Evolutionary conservation across 2,329 filamentous ascomycete species (phyloP).

Genomic region (Phialophora chinensis): DNA sequence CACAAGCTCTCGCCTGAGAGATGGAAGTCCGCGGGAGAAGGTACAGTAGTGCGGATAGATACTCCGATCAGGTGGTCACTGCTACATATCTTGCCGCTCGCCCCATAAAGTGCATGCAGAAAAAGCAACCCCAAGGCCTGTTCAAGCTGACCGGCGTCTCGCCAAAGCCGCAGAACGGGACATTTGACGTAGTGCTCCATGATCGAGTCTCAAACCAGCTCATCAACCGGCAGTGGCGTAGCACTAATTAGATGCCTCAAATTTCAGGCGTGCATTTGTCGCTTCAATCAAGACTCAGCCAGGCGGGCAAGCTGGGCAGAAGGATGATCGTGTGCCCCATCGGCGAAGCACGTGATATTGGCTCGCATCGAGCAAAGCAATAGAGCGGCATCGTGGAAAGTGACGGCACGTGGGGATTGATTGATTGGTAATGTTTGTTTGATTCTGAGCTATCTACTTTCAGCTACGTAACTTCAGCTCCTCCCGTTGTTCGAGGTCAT

Average conservation of each 20-base stretch:
- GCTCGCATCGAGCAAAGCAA: neutral
- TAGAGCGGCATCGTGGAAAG: neutral
- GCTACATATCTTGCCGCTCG: neutral
- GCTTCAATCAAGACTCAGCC: neutral
- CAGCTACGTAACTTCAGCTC: slow-evolving; percentile 21
- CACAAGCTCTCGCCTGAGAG: neutral
- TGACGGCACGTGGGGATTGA: neutral
- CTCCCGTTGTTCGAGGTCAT: neutral
- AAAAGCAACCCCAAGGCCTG: slow-evolving; percentile 3
- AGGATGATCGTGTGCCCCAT: slow-evolving; percentile 1
- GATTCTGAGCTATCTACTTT: slow-evolving; percentile 22
- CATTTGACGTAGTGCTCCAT: slow-evolving; percentile 8
- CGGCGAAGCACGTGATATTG: slow-evolving; percentile 4
- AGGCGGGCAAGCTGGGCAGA: neutral
- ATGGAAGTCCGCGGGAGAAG: neutral
- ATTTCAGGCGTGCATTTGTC: slow-evolving; percentile 1
- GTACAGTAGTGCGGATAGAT: neutral
- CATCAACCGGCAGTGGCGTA: slow-evolving; percentile 10
- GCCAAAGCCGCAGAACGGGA: slow-evolving; percentile 5
- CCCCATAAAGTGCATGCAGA: slow-evolving; percentile 14
- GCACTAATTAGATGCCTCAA: slow-evolving; percentile 1
- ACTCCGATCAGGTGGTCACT: neutral
- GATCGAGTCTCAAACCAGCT: slow-evolving; percentile 3
- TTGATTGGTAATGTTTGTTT: slow-evolving; percentile 12
- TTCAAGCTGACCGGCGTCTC: slow-evolving; percentile 17